Percentiles rank a stretch among this genome's conserved stretches.
Conservation (phyloP, 2,329 filamentous ascomycete species). For the Zymoseptoria pseudotritici region DNA sequence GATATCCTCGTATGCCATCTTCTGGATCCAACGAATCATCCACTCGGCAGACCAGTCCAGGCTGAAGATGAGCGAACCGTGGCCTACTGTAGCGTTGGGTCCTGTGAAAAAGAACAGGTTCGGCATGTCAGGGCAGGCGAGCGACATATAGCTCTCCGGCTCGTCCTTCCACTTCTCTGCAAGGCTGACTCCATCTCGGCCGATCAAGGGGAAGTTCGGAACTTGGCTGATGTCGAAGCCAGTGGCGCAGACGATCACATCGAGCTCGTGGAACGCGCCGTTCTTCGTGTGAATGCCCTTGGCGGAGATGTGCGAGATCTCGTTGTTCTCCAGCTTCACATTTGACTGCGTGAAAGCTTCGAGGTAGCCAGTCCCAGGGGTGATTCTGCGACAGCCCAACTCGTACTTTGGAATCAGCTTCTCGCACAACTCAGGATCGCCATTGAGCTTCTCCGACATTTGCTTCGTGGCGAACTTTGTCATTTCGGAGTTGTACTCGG, state of each 20-base stretch:
- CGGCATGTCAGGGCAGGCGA: constrained; percentile 25
- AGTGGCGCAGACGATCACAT: constrained; percentile 43
- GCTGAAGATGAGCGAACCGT: constrained; percentile 18
- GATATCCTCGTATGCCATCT: constrained; percentile 19
- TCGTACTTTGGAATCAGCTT: constrained; percentile 39
- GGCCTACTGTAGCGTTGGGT: constrained; percentile 18
- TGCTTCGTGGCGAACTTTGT: constrained; percentile 43
- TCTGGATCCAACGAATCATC: constrained; percentile 36
- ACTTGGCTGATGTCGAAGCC: constrained; percentile 33
- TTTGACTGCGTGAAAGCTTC: constrained; percentile 42
- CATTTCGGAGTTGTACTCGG: constrained; percentile 41
- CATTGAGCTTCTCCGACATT: constrained; percentile 47
- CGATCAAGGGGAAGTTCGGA: constrained; percentile 29
- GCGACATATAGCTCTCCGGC: constrained; percentile 23
- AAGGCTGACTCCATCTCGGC: constrained; percentile 29
- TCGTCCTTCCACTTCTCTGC: constrained; percentile 22
- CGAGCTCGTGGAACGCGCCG: constrained; percentile 31
- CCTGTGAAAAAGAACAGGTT: constrained; percentile 25
- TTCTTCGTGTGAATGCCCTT: constrained; percentile 34
- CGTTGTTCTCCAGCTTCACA: constrained; percentile 36
- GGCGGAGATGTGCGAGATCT: constrained; percentile 33
- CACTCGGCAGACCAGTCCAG: constrained; percentile 34
- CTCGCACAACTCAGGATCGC: constrained; percentile 50
- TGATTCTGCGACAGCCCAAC: constrained; percentile 43
- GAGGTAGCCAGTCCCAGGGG: constrained; percentile 45